A percentile compares a stretch with the other conserved stretches of the same genome.
These are phyloP conservation scores for Melampsora larici-populina DNA, from an alignment of 1,284 basidiomycete genomes.

Conservation along the genomic window DNA sequence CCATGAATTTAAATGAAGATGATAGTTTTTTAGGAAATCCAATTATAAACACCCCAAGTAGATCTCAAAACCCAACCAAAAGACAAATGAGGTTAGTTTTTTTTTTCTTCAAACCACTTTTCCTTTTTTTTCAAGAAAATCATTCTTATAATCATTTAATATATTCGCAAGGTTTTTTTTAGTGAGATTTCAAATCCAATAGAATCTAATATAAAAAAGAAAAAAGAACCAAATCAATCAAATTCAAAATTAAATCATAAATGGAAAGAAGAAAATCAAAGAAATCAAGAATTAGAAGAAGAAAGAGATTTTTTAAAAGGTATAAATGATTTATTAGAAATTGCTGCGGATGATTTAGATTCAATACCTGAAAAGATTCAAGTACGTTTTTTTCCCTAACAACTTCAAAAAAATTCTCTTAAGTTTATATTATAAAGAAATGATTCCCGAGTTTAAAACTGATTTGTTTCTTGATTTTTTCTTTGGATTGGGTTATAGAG, in stretches of 20 bases:
- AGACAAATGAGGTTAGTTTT: background rate
- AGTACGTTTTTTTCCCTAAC: conserved; percentile 43
- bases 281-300: conserved; percentile 41
- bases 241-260: background rate
- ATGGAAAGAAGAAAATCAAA: conserved; percentile 6
- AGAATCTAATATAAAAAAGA: background rate
- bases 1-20: conserved; percentile 25
- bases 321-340: conserved; percentile 46
- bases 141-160: background rate
- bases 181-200: background rate
- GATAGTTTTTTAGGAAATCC: conserved; percentile 39
- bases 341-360: conserved; percentile 37
- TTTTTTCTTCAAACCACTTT: background rate
- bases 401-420: no score
- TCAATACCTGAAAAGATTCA: conserved; percentile 44
- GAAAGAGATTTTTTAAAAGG: conserved; percentile 46
- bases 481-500: conserved; percentile 27
- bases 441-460: background rate
- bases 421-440: no score
- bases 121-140: no score
- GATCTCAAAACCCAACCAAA: background rate
- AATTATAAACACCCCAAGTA: background rate
- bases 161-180: background rate
- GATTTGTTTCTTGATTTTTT: conserved; percentile 12
- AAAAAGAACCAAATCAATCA: background rate